Evolutionary conservation across 2,329 filamentous ascomycete genomes (phyloP), one percentile per base, ranked within the genome.

Genomic region (Botryotinia calthae): DNA sequence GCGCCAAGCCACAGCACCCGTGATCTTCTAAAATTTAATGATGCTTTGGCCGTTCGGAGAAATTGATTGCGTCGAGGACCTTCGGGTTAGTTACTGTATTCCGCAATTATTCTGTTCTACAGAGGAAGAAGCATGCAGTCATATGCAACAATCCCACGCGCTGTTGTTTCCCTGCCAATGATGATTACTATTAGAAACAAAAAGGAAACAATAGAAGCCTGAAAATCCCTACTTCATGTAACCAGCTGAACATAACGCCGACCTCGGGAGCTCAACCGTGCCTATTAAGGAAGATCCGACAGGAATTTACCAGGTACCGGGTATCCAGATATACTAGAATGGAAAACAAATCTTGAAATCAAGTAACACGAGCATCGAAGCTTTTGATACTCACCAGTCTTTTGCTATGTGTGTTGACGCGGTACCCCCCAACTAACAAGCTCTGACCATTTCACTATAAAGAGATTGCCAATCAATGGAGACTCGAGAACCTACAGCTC

Each of bases 121-220:
- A 20, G 10, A 69, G 16, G 28, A 69, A 69, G 61, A 61, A 69
- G 28, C 54, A 46, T 62, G 42, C 14, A 62, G 42, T 56, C 37
- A 40, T 18, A 62, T 62, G 59, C 67, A 61, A 46, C 37, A 61
- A 34, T 61, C 28, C 40, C n/a, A 44, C 40, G 25, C 40, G 67
- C n/a, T 31, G 51, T 44, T 40, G 67, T 46, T 70, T n/a, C 67
- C 54, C n/a, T 59, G 67, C 40, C 28, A 70, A 70, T 70, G 65
- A 56, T 42, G 65, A 68, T 22, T 56, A 31, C 48, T 20, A 67
- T 40, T 8, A 14, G 16, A 54, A 37, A 56, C 34, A 37, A 67
- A 54, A 67, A 67, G 64, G 46, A 67, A 67, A 67, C 34, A 42
- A 54, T 22, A 42, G 64, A 67, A 56, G 64, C 64, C 64, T 67